Base-by-base conservation (phyloP, 768 basidiomycete species). In the Boletus fagicola region DNA sequence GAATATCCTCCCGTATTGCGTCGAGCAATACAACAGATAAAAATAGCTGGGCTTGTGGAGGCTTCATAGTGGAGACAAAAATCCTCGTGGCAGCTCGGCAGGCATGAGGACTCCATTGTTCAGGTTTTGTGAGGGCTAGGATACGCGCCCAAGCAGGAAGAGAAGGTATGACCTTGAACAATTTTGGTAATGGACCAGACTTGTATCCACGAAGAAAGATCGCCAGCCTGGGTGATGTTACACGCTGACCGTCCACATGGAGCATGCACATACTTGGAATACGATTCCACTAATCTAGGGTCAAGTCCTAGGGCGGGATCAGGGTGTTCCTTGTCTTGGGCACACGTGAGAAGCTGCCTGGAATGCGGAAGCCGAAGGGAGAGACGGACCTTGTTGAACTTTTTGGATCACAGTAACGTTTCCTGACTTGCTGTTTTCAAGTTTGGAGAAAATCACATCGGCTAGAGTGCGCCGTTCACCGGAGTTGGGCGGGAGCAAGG, bases 161-260 rank as follows among this genome's bases (percentile, higher is more conserved):
- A 12, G 95, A 90, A 22, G 97, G 97, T 46, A 99, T 90, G 59
- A 99, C 90, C 79, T 99, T 99, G 85, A 99, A 95, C 4, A 94
- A 80, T 76, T 98, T 98, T 31, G 97, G 97, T 1, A 99, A 81
- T 1, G 94, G 87, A 1, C 95, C 95, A 15, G 94, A 94, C 65
- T 90, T 92, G 78, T 99, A 98, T 54, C 87, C 86, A 43, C 82
- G 86, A 33, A 99, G 82, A 59, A 95, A 85, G 57, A 82, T 74
- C 18, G 94, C 97, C 53, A 98, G 82, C 77, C 96, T 98, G 68
- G 28, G 24, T 53, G 43, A 11, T 31, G 47, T 68, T 53, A 68
- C 44, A 31, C 3, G 26, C 4, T 28, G 48, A 30, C 44, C 9
- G 13, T 36, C 28, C 46, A 42, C 46, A 43, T n/a, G 24, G n/a